Conservation (phyloP, 1,139 yeast genomes). For the Saccharomyces hybrid region DNA sequence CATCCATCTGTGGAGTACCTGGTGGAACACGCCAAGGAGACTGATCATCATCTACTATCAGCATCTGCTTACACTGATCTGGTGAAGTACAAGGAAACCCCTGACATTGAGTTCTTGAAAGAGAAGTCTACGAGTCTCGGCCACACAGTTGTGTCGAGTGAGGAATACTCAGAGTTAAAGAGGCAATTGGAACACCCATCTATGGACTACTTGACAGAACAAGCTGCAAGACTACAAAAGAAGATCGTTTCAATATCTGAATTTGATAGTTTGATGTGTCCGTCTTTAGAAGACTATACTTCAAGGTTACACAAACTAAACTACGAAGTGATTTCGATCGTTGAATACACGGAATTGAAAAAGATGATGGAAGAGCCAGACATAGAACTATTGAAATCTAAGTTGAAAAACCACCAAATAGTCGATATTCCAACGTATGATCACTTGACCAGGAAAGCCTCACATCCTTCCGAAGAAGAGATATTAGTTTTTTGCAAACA, state of each 20-base stretch:
- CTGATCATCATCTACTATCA: conserved; percentile 2
- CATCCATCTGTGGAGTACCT: conserved; percentile 12
- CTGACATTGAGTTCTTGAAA: conserved; percentile 20
- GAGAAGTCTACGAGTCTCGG: conserved; percentile 27
- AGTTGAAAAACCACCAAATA: conserved; percentile 23
- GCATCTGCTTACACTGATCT: conserved; percentile 15
- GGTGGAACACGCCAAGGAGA: conserved; percentile 5
- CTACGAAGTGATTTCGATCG: conserved; percentile 29
- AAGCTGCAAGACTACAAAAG: conserved; percentile 12
- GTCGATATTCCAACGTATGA: conserved; percentile 23
- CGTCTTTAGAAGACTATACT: conserved; percentile 12
- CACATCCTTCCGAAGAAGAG: conserved; percentile 2
- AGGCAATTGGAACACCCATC: conserved; percentile 3
- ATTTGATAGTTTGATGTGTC: conserved; percentile 1
- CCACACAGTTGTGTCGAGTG: conserved; percentile 6
- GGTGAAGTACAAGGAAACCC: conserved; percentile 3
- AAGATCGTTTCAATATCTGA: conserved; percentile 3
- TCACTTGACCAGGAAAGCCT: conserved; percentile 8
- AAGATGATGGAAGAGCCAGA: conserved; percentile 11
- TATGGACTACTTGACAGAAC: conserved; percentile 12
- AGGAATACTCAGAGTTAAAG: conserved; percentile 10
- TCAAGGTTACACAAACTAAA: conserved; percentile 24
- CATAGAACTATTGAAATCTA: conserved; percentile 19
- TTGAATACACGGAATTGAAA: conserved; percentile 25
- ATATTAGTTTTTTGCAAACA: background rate